Base-by-base conservation (phyloP, 176 grass and related monocot genomes). In the Poa annua region DNA sequence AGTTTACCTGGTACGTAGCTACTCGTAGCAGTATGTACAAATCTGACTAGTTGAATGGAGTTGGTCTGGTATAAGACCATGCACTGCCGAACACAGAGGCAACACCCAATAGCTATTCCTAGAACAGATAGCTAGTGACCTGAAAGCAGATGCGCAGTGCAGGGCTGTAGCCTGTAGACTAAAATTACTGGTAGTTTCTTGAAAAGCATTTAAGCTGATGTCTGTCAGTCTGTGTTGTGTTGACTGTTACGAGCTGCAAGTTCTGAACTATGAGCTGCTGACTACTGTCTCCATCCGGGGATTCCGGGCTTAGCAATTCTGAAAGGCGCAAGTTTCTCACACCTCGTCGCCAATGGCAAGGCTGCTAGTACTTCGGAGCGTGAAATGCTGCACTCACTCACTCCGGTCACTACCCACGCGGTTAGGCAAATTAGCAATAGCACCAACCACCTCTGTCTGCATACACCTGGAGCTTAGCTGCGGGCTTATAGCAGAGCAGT, bases 361-460 rank as follows among this genome's bases (percentile, higher is more conserved):
- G 15, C 35, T 56, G 35, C n/a, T 57, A 12, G 2, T 49, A 11
- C 12, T n/a, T 2, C 8, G 35, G 52, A 10, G 22, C 36, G 66
- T n/a, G 11, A 82, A 48, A 59, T 45, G 6, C 17, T 9, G 25
- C 66, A 59, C 25, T 9, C 35, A 36, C 48, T 5, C 1, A 36
- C 47, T 5, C 1, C 7, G 9, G 25, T 39, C 32, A 71, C 42
- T 38, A 74, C 47, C 38, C 81, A 84, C 20, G 45, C 85, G 9
- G 79, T 86, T 83, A 57, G 74, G 84, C 84, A 36, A 65, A 86
- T 71, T 48, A 74, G 84, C 84, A 79, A 59, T 17, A 75, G 79
- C 38, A 72, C 39, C n/a, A n/a, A 42, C 59, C 75, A 26, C 75
- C 12, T 29, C 14, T 85, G 74, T 61, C 32, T 4, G 25, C 69